A percentile compares a stretch with the other conserved stretches of the same genome.
Conservation (phyloP, 192 early-diverging fungal species). For the Backusella mclennaniae region DNA sequence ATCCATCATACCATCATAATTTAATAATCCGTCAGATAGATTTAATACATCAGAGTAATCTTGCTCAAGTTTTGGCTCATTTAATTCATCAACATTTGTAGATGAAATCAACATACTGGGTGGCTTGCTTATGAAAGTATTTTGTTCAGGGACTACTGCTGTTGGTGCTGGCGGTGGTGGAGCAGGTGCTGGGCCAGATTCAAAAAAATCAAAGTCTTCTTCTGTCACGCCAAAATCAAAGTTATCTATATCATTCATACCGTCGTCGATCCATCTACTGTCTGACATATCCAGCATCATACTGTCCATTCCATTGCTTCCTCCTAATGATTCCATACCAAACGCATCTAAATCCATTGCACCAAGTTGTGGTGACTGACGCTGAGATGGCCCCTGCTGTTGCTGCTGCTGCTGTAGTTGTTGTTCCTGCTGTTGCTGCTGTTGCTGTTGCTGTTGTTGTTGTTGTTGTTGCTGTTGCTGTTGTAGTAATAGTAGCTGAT, state of each 20-base stretch:
- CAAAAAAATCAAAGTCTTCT: slow-evolving; percentile 41
- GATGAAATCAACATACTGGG: neutral
- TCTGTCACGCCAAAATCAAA: slow-evolving; percentile 41
- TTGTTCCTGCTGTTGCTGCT: neutral
- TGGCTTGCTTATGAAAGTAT: neutral
- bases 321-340: neutral
- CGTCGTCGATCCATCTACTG: slow-evolving; percentile 28
- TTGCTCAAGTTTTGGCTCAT: neutral
- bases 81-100: neutral
- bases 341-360: neutral
- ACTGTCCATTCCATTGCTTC: slow-evolving; percentile 21
- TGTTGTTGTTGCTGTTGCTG: too few relatives aligned
- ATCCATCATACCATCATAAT: neutral
- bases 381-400: neutral
- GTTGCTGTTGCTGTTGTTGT: neutral
- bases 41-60: neutral
- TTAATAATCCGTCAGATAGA: neutral
- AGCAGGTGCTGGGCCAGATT: slow-evolving; percentile 13
- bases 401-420: neutral
- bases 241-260: slow-evolving; percentile 31
- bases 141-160: neutral
- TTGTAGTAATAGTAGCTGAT: neutral
- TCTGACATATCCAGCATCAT: slow-evolving; percentile 22
- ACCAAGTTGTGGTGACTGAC: neutral
- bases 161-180: neutral